Evolutionary conservation across 495 filamentous ascomycete genomes (phyloP), one percentile per base, ranked within the genome.

Genomic region (Xylaria grammica): DNA sequence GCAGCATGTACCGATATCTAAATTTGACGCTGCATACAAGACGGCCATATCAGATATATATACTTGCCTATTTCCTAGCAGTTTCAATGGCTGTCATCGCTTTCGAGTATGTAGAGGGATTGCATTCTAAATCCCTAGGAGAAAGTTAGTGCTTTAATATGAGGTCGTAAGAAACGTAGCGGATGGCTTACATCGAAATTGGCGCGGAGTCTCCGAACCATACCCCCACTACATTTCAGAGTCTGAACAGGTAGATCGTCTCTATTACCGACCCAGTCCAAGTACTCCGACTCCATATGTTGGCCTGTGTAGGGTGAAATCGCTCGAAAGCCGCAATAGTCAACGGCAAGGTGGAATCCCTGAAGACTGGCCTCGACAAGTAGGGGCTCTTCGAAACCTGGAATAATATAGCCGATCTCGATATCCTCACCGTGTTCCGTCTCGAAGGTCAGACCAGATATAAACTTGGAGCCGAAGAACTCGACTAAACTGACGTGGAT

Each of bases 401-500:
- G 51, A 2, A 38, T 38, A 2, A n/a, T 57, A 34, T 63, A 63
- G n/a, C 61, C 61, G 26, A 63, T 46, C 20, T 63, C 61, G 44
- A 63, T 50, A 34, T 63, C 61, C 40, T 63, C 27, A n/a, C 36
- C 48, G 6, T 56, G 29, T 29, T 63, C 61, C 2, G 52, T 56
- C 20, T 52, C 36, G 38, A 63, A 63, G 20, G 42, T 24, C 17
- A 63, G 27, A 7, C 61, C 61, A 7, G 61, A 44, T 42, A 63
- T 29, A n/a, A 24, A 56, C 40, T 50, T 56, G 10, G 13, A 24
- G 11, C 61, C 61, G 52, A 56, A 63, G 20, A 55, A 56, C 1
- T 55, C 29, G 15, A 63, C 26, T 9, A 56, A n/a, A 57, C 61
- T 63, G 44, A 63, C 52, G 24, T 63, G 61, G 5, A 63, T 63